Evolutionary conservation across 164 flowering plant genomes (phyloP).

Genomic region (Hamamelis virginiana): DNA sequence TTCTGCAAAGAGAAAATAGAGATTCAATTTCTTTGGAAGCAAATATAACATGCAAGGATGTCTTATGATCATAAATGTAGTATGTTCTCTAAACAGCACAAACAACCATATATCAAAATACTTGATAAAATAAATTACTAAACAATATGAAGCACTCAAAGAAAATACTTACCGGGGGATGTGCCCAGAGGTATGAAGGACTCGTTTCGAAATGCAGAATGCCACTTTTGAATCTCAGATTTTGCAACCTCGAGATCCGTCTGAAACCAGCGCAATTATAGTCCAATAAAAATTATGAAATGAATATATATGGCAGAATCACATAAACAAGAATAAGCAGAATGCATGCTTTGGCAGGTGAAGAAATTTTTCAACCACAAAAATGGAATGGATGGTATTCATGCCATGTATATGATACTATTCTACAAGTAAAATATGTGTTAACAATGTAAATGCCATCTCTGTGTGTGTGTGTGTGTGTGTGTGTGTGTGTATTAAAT

Average conservation of each 20-base stretch:
- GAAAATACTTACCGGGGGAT: constrained; percentile 52
- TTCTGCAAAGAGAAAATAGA: constrained; percentile 39
- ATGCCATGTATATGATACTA: not conserved
- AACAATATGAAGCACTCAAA: constrained; percentile 1
- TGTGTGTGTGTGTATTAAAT: too few species aligned
- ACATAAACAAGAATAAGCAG: not conserved
- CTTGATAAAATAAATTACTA: not conserved
- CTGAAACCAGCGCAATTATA: constrained; percentile 33
- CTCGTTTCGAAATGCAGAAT: constrained; percentile 77
- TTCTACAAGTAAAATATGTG: too few species aligned
- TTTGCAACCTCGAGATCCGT: constrained; percentile 79
- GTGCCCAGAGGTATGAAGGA: constrained; percentile 57
- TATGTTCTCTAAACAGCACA: not conserved
- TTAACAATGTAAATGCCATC: too few species aligned
- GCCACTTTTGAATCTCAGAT: constrained; percentile 90
- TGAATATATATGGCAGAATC: not conserved
- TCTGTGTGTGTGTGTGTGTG: too few species aligned
- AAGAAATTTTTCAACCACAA: not conserved
- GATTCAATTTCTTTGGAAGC: not conserved
- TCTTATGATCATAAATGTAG: too few species aligned
- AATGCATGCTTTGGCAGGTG: not conserved
- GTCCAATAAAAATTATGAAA: not conserved
- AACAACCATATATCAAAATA: not conserved
- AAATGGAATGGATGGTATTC: not conserved
- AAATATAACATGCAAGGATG: not conserved